Evolutionary conservation across 441 rosid genomes (phyloP), one percentile per base, ranked within the genome.

Genomic region (Pelargonium fulgidum): DNA sequence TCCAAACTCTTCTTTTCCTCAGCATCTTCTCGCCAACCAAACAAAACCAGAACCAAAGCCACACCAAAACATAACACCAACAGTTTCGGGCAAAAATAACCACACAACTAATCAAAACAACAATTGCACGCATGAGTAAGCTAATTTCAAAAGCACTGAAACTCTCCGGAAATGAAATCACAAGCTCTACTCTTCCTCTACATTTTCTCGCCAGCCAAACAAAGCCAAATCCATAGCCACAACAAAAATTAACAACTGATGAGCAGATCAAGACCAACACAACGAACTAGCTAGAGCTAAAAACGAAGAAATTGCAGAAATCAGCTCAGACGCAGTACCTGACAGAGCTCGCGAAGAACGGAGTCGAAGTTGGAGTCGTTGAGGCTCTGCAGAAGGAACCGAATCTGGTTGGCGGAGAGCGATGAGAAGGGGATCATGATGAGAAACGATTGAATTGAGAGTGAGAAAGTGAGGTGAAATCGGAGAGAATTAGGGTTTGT

Each of bases 351-450:
- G 61, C 76, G 85, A 14, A 82, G 65, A 71, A 85, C 79, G 48
- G 86, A 80, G 78, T 90, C 95, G 78, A 71, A 73, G 82, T 81
- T 85, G 77, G 87, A 76, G 68, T 87, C 96, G 77, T 72, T 79
- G 78, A 83, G 75, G 78, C 80, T 75, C 66, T 78, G 82, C 59
- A 95, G 85, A 81, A 89, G 69, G 85, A 85, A 89, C 71, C 95
- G 96, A 81, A 90, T 79, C 80, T 90, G 92, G 16, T 61, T 61
- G 36, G 41, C 64, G 13, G 64, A 11, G 5, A 59, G 64, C 22
- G 64, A 59, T 20, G 64, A 59, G 29, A 24, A 59, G 33, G 64
- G 36, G 22, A 59, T 59, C 64, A 59, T 59, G 64, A 14, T 22
- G 36, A 59, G 2, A 22, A 59, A 13, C n/a, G 64, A 59, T 59